Evolutionary conservation across 1,139 yeast species (phyloP).

Genomic region (Meyerozyma carpophila): DNA sequence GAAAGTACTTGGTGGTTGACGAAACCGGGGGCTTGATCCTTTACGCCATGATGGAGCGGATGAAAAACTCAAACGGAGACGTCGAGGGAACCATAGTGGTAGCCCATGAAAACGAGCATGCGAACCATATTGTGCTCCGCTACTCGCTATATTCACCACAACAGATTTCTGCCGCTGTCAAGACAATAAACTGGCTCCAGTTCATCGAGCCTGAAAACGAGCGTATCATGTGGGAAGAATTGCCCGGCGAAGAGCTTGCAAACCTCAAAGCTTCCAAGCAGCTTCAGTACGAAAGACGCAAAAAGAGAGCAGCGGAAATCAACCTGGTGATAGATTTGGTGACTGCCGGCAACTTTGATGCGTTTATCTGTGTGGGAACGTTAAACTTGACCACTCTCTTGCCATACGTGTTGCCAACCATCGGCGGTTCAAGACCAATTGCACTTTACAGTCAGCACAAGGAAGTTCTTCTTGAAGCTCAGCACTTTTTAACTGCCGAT

Average conservation of each 20-base stretch:
- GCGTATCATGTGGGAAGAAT: constrained; percentile 44
- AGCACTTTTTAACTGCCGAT: constrained; percentile 62
- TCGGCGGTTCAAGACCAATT: constrained; percentile 87
- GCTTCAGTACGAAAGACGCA: constrained; percentile 63
- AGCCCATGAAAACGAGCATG: constrained; percentile 89
- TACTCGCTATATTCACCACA: constrained; percentile 60
- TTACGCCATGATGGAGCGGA: constrained; percentile 82
- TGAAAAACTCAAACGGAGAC: constrained; percentile 51
- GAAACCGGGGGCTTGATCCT: constrained; percentile 86
- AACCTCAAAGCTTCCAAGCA: constrained; percentile 56
- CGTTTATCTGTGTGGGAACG: constrained; percentile 66
- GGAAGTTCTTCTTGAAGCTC: constrained; percentile 69
- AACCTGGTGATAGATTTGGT: constrained; percentile 50
- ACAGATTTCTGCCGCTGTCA: constrained; percentile 49
- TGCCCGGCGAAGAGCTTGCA: constrained; percentile 47
- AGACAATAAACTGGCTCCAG: constrained; percentile 74
- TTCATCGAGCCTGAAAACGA: constrained; percentile 72
- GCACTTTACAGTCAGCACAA: constrained; percentile 78
- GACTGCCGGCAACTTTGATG: constrained; percentile 62
- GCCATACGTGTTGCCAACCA: constrained; percentile 53
- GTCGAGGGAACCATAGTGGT: constrained; percentile 61
- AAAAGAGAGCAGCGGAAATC: constrained; percentile 51
- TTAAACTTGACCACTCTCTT: constrained; percentile 64
- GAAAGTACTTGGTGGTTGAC: constrained; percentile 80
- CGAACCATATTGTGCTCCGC: constrained; percentile 67